Percentiles rank a stretch among this genome's conserved stretches.
Conservation (phyloP, 169 alveolate genomes). For the Cryptosporidium tyzzeri region DNA sequence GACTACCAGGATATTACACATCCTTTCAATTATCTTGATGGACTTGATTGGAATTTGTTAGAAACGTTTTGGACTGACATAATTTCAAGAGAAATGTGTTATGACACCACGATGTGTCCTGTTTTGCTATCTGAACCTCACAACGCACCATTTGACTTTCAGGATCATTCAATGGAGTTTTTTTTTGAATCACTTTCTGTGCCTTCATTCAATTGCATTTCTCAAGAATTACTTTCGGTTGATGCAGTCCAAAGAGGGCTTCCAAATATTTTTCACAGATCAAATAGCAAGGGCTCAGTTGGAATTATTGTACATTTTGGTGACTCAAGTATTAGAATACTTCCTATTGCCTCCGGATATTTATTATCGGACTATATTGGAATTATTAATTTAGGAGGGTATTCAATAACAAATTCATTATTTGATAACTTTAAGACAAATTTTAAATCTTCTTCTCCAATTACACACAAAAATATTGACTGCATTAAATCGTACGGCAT, state of each 20-base stretch:
- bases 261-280: conserved; percentile 39
- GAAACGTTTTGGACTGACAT: conserved; percentile 75
- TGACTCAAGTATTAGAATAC: conserved; percentile 55
- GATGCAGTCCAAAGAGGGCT: conserved; percentile 45
- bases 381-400: conserved; percentile 44
- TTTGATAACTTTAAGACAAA: background rate
- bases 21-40: conserved; percentile 46
- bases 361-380: conserved; percentile 56
- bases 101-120: conserved; percentile 27
- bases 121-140: conserved; percentile 65
- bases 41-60: conserved; percentile 67
- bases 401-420: conserved; percentile 32
- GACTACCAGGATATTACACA: conserved; percentile 4
- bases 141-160: conserved; percentile 73
- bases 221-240: conserved; percentile 58
- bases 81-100: conserved; percentile 51
- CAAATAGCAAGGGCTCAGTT: conserved; percentile 43
- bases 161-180: conserved; percentile 71
- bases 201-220: conserved; percentile 44
- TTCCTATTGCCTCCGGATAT: conserved; percentile 74
- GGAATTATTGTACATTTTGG: conserved; percentile 48
- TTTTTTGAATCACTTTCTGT: conserved; percentile 56
- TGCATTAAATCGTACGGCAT: conserved; percentile 15
- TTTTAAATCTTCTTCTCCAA: background rate
- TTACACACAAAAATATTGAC: conserved; percentile 28